Evolutionary conservation across 2,329 filamentous ascomycete genomes (phyloP), one percentile per base, ranked within the genome.

Genomic region (Aureobasidium sp.): DNA sequence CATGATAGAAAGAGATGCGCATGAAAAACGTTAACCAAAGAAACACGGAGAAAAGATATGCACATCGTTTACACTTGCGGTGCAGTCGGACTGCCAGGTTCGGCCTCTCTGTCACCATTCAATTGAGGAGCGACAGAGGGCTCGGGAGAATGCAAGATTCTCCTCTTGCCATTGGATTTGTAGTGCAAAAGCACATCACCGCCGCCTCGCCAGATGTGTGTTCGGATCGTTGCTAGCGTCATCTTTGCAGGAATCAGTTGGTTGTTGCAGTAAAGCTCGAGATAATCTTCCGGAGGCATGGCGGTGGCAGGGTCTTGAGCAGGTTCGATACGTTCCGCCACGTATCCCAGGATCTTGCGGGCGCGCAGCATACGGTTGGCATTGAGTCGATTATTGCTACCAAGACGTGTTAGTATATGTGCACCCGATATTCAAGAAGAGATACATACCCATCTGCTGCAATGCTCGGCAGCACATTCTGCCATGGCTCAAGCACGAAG

Each of bases 291-390:
- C 1, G 91, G 88, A 62, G 80, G 84, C 64, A 94, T 71, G 48
- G 50, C 38, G 17, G 50, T 42, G 17, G 40, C 24, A 3, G 41
- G 32, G 45, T 83, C 76, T 0, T 78, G 73, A n/a, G 77, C 69
- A 3, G 76, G 77, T 61, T 97, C 91, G 55, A 98, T 91, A 52
- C 90, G 80, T 69, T 98, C 93, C 1, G 90, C 88, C 16, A 98
- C 82, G 63, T 98, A 98, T 0, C 84, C 82, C 55, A 97, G 72
- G 19, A 98, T 93, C 75, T 98, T 98, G 72, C 89, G 91, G 3
- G 94, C 89, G 41, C 93, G 81, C 47, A 98, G 77, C 93, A 98
- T 97, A 53, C 91, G 82, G 65, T 97, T 98, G 10, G 93, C 93
- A 66, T 97, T 98, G 48, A 98, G 77, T 21, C 93, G 84, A 60